Evolutionary conservation across 1,284 basidiomycete species (phyloP), one percentile per base, ranked within the genome.

Genomic region (Fomitiporia mediterranea): DNA sequence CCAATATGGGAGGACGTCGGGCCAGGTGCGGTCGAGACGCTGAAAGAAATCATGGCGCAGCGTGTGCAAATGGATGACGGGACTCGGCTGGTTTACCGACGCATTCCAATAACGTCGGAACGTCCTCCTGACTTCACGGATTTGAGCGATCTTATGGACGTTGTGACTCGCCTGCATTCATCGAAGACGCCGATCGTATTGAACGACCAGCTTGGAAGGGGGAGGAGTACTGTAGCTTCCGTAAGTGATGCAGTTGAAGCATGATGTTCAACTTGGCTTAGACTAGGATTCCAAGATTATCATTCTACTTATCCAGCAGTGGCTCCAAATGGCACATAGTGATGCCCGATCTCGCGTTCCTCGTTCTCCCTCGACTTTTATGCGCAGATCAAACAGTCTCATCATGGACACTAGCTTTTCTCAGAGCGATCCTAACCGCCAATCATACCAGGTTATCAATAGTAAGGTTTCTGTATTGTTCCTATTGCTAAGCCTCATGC

Each of bases 1-100:
- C 96, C 97, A 0, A 77, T 98, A 1, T 99, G 97, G 97, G 96
- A 98, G 70, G 91, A 94, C 63, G 91, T 91, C 1, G 78, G 82
- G 47, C 71, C 81, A n/a, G 72, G 80, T 4, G 82, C 94, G 63
- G 88, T 99, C 8, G 82, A 84, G 37, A 92, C 94, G 0, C 76
- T 98, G 38, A 89, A 92, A 64, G 93, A 97, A 56, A 82, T 98
- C 56, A 98, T 99, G 95, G 80, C 81, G 34, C 69, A 77, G 3
- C 76, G 78, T 38, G 75, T 72, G 27, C 70, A 68, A 8, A 66
- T 74, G 9, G 68, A 67, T 0, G 68, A 77, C 13, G 74, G 75
- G 19, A 74, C 89, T 27, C 81, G 87, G 57, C 76, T 98, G 27
- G 76, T 81, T 53, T 98, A 96, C 68, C 77, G 80, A 55, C 84